phyloP scores from a whole-genome alignment of 208 protist genomes.

The Leishmania lainsoni region DNA sequence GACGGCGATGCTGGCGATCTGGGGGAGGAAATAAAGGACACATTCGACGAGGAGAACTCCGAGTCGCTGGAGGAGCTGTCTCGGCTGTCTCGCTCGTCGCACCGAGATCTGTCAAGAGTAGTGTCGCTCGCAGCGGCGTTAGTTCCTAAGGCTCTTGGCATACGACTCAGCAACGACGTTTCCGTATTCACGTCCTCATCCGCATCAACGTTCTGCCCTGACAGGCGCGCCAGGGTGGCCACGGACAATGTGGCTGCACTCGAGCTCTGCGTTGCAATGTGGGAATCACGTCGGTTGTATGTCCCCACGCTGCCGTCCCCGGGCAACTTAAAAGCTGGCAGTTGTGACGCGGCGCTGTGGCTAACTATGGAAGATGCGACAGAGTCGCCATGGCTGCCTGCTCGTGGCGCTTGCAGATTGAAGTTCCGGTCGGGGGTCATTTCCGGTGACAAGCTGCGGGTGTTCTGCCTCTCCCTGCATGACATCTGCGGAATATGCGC shows the following conservation, averaged over 20 bases:
- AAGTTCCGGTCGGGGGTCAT: not conserved
- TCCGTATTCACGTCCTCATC: not conserved
- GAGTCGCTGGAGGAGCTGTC: not conserved
- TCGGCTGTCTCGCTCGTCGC: not conserved
- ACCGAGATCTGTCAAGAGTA: not conserved
- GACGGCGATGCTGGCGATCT: not conserved
- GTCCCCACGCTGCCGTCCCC: not conserved
- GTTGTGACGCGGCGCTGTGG: not conserved
- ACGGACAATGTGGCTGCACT: not conserved
- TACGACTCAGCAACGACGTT: conserved; percentile 2
- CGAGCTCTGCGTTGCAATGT: not conserved
- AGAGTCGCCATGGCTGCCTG: conserved; percentile 16
- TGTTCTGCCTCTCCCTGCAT: not conserved
- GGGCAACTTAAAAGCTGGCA: not conserved
- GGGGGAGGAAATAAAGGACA: not conserved
- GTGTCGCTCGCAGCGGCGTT: not conserved
- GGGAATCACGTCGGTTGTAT: not conserved
- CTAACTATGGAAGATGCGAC: conserved; percentile 5
- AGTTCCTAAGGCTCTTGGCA: not conserved
- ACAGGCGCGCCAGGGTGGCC: not conserved
- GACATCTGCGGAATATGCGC: not conserved
- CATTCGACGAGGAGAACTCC: conserved; percentile 4
- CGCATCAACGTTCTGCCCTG: not conserved
- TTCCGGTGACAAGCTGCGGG: not conserved
- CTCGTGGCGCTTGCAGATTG: conserved; percentile 14